Base-by-base conservation (phyloP, 2,329 filamentous ascomycete genomes). In the Fusarium redolens region DNA sequence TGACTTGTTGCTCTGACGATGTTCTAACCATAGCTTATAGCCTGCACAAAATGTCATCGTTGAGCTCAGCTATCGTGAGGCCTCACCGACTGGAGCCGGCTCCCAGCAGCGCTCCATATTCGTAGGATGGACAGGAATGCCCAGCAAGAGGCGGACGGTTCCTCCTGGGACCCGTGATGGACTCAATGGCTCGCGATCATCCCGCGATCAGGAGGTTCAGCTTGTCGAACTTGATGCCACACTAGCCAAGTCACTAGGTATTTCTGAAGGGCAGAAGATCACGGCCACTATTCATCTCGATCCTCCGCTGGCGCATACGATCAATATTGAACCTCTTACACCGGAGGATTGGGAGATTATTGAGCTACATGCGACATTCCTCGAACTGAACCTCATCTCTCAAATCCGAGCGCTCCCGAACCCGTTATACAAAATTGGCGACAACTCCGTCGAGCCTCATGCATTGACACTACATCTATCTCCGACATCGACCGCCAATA, bases 271-370 rank as follows among this genome's bases (percentile, higher is more conserved):
- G 55, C 93, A 95, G 79, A 97, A 93, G 84, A 90, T 96, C 79
- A 87, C 86, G 73, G 85, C 85, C 51, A 87, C 84, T 40, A 87
- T 99, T 72, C 96, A 99, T 81, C 84, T 98, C 71, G 95, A 99
- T 80, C 96, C 96, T 54, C 95, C 95, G 4, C 85, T 96, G 72
- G 94, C 95, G 54, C 94, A 98, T 81, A 98, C 95, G 4, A 92
- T 99, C 82, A 95, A 98, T 80, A 98, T 99, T 76, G 97, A 99
- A 81, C 96, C 96, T 38, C 84, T 98, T 77, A 98, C 96, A 0
- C 91, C 96, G 3, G 94, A 97, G 65, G 96, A 99, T 80, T 99
- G 96, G 96, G 96, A 99, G 83, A 97, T 98, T 78, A 98, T 99
- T 77, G 96, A 99, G 82, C 86, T 99, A 4, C 96, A 99, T 84